Evolutionary conservation across 176 grass and related monocot species (phyloP).

Genomic region (Aegilops sharonensis): DNA sequence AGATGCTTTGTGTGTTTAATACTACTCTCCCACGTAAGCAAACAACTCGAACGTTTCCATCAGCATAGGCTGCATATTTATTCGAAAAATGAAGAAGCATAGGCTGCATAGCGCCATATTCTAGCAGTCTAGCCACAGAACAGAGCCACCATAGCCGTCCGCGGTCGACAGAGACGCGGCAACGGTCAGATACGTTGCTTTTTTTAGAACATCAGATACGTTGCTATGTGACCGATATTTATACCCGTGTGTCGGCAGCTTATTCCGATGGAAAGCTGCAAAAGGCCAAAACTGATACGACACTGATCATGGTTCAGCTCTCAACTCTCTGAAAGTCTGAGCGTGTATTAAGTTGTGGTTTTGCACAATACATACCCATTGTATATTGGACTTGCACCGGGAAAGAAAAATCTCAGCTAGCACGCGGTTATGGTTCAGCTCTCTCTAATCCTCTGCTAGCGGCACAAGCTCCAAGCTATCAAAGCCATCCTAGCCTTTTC

Average conservation of each 20-base stretch:
- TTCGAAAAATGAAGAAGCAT: too few relatives aligned
- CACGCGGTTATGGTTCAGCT: too few relatives aligned
- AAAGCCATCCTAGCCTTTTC: too few relatives aligned
- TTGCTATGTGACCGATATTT: neutral
- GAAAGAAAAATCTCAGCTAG: too few relatives aligned
- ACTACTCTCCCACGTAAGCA: neutral
- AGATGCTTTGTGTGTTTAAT: neutral
- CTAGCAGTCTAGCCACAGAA: neutral
- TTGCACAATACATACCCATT: too few relatives aligned
- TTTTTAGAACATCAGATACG: neutral
- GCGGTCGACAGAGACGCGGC: conserved; percentile 25
- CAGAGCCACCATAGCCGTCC: neutral
- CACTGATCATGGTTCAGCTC: neutral
- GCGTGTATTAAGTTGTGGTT: neutral
- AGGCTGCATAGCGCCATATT: neutral
- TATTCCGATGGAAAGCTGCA: neutral
- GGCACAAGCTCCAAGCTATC: too few relatives aligned
- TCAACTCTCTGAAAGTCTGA: neutral
- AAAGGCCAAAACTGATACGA: neutral
- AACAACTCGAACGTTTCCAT: conserved; percentile 17
- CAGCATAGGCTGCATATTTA: neutral
- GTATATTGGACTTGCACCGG: too few relatives aligned
- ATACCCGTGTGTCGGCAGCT: conserved; percentile 28
- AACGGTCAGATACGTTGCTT: neutral
- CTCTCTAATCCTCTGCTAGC: too few relatives aligned